Evolutionary conservation across 179 eudicot species (phyloP).

Genomic region (Actinidia arguta): DNA sequence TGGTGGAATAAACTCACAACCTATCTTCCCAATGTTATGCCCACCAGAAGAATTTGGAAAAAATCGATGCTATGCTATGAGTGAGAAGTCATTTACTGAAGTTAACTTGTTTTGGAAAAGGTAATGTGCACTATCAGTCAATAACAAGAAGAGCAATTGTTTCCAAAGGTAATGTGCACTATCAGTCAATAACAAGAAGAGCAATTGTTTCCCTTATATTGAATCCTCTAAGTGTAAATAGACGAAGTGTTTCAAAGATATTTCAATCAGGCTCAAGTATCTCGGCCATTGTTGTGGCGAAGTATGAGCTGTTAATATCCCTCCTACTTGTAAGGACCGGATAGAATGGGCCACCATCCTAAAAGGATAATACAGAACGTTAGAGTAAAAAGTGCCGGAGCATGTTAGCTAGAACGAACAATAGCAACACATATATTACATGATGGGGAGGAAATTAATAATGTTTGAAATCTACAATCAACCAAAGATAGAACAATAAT

Average conservation of each 20-base stretch:
- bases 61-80: background rate
- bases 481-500: too few relatives aligned
- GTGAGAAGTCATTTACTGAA: background rate
- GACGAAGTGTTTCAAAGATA: slow-evolving; percentile 32
- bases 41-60: slow-evolving; percentile 28
- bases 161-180: too few relatives aligned
- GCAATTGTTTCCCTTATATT: slow-evolving; percentile 43
- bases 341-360: slow-evolving; percentile 54
- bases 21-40: slow-evolving; percentile 54
- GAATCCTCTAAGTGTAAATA: slow-evolving; percentile 51
- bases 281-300: slow-evolving; percentile 33
- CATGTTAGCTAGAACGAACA: too few relatives aligned
- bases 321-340: slow-evolving; percentile 51
- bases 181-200: slow-evolving; percentile 42
- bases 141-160: slow-evolving; percentile 53
- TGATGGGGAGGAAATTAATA: too few relatives aligned
- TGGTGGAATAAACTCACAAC: slow-evolving; percentile 43
- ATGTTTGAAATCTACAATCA: too few relatives aligned
- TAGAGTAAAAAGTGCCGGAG: too few relatives aligned
- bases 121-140: background rate
- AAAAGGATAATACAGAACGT: background rate
- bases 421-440: too few relatives aligned
- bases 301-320: slow-evolving; percentile 41
- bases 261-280: slow-evolving; percentile 46
- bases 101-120: background rate